Evolutionary conservation across 2,329 filamentous ascomycete genomes (phyloP).

Genomic region (Fusarium sp.): DNA sequence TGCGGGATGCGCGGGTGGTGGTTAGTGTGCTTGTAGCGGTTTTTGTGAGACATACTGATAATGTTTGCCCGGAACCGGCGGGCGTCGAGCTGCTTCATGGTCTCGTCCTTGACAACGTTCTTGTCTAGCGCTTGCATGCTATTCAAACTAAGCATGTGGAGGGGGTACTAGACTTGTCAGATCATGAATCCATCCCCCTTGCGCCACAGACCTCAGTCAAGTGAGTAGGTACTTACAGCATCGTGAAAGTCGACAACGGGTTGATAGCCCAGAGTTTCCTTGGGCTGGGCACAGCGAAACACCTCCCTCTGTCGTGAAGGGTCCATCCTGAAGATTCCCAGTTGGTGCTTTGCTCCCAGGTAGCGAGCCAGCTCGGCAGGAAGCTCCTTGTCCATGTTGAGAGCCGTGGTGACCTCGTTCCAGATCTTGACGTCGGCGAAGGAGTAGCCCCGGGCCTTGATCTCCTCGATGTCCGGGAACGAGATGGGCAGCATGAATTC

Average conservation of each 20-base stretch:
- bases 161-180: constrained; percentile 63
- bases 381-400: constrained; percentile 66
- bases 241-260: constrained; percentile 74
- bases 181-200: neutral
- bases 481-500: constrained; percentile 72
- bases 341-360: constrained; percentile 69
- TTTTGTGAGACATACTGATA: constrained; percentile 56
- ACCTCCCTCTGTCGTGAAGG: constrained; percentile 65
- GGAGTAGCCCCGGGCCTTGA: constrained; percentile 65
- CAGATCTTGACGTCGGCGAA: constrained; percentile 70
- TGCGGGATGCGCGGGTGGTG: neutral
- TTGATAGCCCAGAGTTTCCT: constrained; percentile 67
- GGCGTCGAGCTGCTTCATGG: constrained; percentile 62
- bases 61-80: constrained; percentile 76
- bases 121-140: constrained; percentile 68
- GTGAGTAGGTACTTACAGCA: constrained; percentile 58
- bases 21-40: neutral
- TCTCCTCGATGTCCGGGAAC: constrained; percentile 64
- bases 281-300: constrained; percentile 65
- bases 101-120: constrained; percentile 60
- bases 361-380: constrained; percentile 69
- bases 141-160: constrained; percentile 71
- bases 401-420: constrained; percentile 62
- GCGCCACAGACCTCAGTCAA: neutral
- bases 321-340: constrained; percentile 74